Evolutionary conservation across 2,329 filamentous ascomycete species (phyloP), one percentile per base, ranked within the genome.

Genomic region (Tolypocladium tundrense): DNA sequence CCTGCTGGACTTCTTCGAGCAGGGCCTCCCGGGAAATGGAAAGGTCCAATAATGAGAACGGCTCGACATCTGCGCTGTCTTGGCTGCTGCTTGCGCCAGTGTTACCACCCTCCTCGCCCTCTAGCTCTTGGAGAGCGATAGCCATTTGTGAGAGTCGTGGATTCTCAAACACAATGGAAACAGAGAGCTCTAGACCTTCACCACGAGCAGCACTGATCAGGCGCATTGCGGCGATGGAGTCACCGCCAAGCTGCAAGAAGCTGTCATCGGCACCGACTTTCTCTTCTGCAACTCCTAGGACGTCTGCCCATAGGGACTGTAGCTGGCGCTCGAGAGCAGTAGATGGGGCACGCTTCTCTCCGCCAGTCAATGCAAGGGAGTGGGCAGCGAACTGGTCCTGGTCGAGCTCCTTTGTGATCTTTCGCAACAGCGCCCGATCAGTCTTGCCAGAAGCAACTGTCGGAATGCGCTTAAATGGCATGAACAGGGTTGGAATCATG

Each of bases 151-250:
- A 41, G 6, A 54, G 53, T 24, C 37, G 53, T 3, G 53, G 53
- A 5, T 11, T 54, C n/a, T 54, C 53, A 13, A 54, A 54, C 5
- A 54, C 16, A 39, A 41, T 27, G 13, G 53, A 27, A 5, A 54
- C 53, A 2, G 53, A 41, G 10, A 43, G 27, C 19, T 41, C 39
- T 7, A 54, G n/a, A 7, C 53, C 39, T 7, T 42, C 19, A 2
- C 53, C 39, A 13, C 53, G 37, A 27, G 53, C 53, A 42, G 53
- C 39, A 35, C 37, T 42, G 11, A 48, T 40, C 13, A 57, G 45
- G 16, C 43, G 27, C 58, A 60, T 61, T 24, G 60, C 58, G 27
- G 55, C 41, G n/a, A 61, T 57, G 11, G 58, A 61, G 40, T 61
- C 60, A 19, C 60, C 60, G 4, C 60, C 60, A 24, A 60, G 52